Percentiles rank a stretch among this genome's conserved stretches.
Conservation (phyloP, 148 eudicot genomes). For the Simmondsia chinensis region DNA sequence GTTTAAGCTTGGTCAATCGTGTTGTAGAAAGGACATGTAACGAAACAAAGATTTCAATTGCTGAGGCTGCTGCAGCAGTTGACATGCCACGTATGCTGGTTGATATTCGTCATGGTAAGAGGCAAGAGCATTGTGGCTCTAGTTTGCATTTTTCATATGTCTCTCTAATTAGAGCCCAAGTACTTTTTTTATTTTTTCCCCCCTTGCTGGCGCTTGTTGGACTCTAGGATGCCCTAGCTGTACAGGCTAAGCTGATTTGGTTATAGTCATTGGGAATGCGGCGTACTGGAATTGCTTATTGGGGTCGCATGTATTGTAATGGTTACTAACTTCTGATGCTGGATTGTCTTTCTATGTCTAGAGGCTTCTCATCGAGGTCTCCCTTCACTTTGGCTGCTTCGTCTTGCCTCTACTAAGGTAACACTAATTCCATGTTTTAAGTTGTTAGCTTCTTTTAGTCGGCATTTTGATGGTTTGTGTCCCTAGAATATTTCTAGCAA, state of each 20-base stretch:
- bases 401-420: constrained; percentile 73
- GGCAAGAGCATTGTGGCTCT: background rate
- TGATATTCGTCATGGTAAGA: constrained; percentile 91
- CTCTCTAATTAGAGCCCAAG: background rate
- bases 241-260: background rate
- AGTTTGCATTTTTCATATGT: background rate
- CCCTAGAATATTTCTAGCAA: background rate
- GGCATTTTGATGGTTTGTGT: background rate
- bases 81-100: constrained; percentile 83
- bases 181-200: background rate
- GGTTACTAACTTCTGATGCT: background rate
- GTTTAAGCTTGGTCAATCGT: constrained; percentile 77
- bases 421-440: background rate
- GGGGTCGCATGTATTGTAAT: background rate
- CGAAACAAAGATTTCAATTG: constrained; percentile 55
- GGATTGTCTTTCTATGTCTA: constrained; percentile 17
- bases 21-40: constrained; percentile 70
- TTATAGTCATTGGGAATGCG: background rate
- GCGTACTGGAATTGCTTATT: background rate
- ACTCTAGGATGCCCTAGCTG: background rate
- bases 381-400: constrained; percentile 75
- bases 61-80: constrained; percentile 54
- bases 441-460: background rate
- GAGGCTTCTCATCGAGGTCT: constrained; percentile 97
- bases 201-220: background rate